Conservation (phyloP, 805 yeast species). For the Blastobotrys americana region DNA sequence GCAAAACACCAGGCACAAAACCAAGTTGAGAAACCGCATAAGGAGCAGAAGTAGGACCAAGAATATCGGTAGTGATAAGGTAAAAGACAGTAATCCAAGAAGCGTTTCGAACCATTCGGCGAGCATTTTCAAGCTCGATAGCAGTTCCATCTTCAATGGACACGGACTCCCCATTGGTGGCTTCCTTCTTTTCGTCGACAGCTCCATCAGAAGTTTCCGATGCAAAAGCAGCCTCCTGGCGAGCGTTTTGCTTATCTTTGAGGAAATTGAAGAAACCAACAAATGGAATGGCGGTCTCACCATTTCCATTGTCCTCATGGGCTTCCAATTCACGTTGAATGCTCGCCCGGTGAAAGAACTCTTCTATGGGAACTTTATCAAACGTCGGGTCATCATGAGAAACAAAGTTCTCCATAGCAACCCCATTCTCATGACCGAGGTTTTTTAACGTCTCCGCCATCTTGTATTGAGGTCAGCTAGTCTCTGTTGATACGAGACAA, state of each 20-base stretch:
- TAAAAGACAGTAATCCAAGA: conserved; percentile 33
- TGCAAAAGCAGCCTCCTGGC: not conserved
- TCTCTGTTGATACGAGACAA: no score
- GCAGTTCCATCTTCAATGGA: conserved; percentile 4
- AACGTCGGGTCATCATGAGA: conserved; percentile 7
- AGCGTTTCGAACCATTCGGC: conserved; percentile 20
- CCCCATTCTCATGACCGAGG: conserved; percentile 6
- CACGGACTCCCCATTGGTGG: not conserved
- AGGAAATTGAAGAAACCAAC: conserved; percentile 10
- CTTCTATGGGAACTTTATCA: conserved; percentile 18
- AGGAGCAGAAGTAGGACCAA: conserved; percentile 42
- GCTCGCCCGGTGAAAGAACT: conserved; percentile 17
- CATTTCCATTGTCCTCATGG: conserved; percentile 9
- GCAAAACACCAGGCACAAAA: conserved; percentile 39
- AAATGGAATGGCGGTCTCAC: conserved; percentile 11
- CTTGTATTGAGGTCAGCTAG: no score
- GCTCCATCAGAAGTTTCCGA: not conserved
- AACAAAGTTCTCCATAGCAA: conserved; percentile 10
- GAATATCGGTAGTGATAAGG: conserved; percentile 42
- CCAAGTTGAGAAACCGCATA: conserved; percentile 40
- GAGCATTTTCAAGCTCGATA: conserved; percentile 11
- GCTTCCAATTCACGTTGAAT: conserved; percentile 17
- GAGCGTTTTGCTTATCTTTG: conserved; percentile 5
- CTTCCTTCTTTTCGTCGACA: conserved; percentile 3
- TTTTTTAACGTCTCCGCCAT: not conserved